phyloP scores from a whole-genome alignment of 176 grass and related monocot species.

The Oryza brachyantha region DNA sequence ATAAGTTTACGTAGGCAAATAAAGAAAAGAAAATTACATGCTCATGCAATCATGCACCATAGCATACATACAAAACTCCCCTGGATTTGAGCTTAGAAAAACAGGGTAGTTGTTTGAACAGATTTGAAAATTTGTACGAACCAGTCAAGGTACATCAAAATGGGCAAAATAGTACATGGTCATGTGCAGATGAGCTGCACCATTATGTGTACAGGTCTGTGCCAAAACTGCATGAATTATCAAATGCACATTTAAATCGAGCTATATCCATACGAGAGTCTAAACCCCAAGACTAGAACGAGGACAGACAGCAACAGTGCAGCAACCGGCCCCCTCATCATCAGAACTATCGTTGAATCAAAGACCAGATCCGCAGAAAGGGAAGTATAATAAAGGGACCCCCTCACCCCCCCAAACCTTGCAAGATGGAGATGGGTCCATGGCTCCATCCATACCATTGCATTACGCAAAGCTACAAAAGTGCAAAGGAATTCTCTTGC shows the following conservation, averaged over 20 bases:
- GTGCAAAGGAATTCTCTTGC: background rate
- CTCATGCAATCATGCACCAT: background rate
- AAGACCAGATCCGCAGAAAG: background rate
- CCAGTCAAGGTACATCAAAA: background rate
- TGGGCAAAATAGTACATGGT: background rate
- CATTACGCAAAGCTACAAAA: background rate
- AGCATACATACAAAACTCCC: background rate
- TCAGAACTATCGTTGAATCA: background rate
- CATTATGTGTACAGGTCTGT: background rate
- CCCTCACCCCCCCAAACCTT: background rate
- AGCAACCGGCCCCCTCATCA: background rate
- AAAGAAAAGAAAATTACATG: background rate
- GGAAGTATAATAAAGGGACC: background rate
- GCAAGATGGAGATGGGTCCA: slow-evolving; percentile 1
- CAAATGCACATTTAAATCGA: background rate
- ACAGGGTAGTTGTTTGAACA: background rate
- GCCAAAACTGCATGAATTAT: background rate
- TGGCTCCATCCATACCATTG: slow-evolving; percentile 3
- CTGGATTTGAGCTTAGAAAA: background rate
- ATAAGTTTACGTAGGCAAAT: background rate
- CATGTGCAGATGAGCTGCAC: background rate
- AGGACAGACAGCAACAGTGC: background rate
- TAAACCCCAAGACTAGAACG: background rate
- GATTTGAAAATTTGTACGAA: background rate
- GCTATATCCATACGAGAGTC: background rate